A percentile compares a stretch with the other conserved stretches of the same genome.
phyloP scores from a whole-genome alignment of 2,329 filamentous ascomycete species.

The Clarireedia monteithiana region DNA sequence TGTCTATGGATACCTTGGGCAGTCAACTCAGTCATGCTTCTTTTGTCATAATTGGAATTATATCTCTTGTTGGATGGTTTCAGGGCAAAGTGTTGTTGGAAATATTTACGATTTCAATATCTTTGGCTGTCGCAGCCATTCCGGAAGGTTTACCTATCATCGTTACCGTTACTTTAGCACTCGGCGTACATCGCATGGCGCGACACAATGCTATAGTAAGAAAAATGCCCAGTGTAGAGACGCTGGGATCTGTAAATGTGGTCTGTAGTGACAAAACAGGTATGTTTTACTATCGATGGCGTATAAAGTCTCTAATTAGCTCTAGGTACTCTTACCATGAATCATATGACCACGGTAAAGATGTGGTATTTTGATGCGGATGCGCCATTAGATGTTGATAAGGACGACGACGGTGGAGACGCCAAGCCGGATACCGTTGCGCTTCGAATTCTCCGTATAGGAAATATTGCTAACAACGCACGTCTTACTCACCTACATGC shows the following conservation, averaged over 20 bases:
- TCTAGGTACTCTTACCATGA: slow-evolving; percentile 80
- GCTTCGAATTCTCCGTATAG: slow-evolving; percentile 76
- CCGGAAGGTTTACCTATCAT: slow-evolving; percentile 96
- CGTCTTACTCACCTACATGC: slow-evolving; percentile 66
- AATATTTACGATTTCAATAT: slow-evolving; percentile 96
- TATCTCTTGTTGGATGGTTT: slow-evolving; percentile 82
- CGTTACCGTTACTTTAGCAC: slow-evolving; percentile 89
- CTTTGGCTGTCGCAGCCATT: slow-evolving; percentile 90
- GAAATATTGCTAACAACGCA: slow-evolving; percentile 94
- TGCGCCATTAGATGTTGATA: slow-evolving; percentile 38
- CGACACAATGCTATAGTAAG: slow-evolving; percentile 91
- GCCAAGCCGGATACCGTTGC: slow-evolving; percentile 63
- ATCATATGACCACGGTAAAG: slow-evolving; percentile 96
- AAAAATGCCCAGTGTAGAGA: slow-evolving; percentile 93
- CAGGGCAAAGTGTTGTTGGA: slow-evolving; percentile 86
- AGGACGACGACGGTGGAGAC: slow-evolving; percentile 46
- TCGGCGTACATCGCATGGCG: slow-evolving; percentile 95
- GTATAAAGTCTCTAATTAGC: slow-evolving; percentile 16
- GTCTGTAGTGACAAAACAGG: slow-evolving; percentile 98
- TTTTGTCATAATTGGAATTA: slow-evolving; percentile 87
- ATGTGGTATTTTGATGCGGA: slow-evolving; percentile 85
- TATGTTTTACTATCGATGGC: slow-evolving; percentile 27
- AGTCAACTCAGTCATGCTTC: slow-evolving; percentile 96
- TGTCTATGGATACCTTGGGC: slow-evolving; percentile 96
- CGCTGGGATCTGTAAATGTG: slow-evolving; percentile 97